A percentile compares a stretch with the other conserved stretches of the same genome.
Conservation (phyloP, 352 stramenopile genomes). For the Globisporangium paddicum region DNA sequence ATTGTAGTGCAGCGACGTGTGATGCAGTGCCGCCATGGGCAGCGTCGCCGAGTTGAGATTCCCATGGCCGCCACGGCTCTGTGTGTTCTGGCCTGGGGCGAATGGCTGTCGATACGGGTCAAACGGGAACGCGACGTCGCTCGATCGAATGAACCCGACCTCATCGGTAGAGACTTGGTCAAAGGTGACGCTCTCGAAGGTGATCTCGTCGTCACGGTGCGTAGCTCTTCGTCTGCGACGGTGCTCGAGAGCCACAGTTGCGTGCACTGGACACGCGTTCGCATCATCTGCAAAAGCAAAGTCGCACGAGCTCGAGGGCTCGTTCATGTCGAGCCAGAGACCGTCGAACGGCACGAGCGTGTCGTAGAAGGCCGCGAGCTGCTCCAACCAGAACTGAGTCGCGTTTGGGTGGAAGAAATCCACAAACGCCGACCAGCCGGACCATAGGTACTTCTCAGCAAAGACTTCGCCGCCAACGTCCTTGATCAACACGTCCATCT, state of each 20-base stretch:
- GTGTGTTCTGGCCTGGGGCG: slow-evolving; percentile 47
- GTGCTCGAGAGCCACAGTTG: background rate
- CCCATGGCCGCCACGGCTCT: slow-evolving; percentile 32
- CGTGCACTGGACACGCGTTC: slow-evolving; percentile 24
- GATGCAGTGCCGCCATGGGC: slow-evolving; percentile 64
- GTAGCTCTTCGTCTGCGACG: too few species aligned
- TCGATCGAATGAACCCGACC: slow-evolving; percentile 54
- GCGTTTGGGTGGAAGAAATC: slow-evolving; percentile 85
- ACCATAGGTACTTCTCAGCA: slow-evolving; percentile 64
- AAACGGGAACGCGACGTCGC: slow-evolving; percentile 70
- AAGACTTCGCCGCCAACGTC: slow-evolving; percentile 54
- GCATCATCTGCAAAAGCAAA: slow-evolving; percentile 27
- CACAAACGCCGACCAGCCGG: slow-evolving; percentile 65
- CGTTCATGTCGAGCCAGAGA: slow-evolving; percentile 84
- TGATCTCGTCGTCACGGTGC: background rate
- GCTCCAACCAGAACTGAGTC: slow-evolving; percentile 59
- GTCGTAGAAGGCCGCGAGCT: slow-evolving; percentile 56
- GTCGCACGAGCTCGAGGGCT: slow-evolving; percentile 71
- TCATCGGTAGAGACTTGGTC: background rate
- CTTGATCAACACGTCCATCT: slow-evolving; percentile 75
- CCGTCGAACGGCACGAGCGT: slow-evolving; percentile 68
- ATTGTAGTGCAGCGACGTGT: slow-evolving; percentile 81
- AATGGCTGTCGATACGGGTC: slow-evolving; percentile 81
- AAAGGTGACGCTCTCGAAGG: background rate
- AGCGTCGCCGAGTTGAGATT: slow-evolving; percentile 80